phyloP scores from a whole-genome alignment of 306 rosid genomes.

The Corylus americana region DNA sequence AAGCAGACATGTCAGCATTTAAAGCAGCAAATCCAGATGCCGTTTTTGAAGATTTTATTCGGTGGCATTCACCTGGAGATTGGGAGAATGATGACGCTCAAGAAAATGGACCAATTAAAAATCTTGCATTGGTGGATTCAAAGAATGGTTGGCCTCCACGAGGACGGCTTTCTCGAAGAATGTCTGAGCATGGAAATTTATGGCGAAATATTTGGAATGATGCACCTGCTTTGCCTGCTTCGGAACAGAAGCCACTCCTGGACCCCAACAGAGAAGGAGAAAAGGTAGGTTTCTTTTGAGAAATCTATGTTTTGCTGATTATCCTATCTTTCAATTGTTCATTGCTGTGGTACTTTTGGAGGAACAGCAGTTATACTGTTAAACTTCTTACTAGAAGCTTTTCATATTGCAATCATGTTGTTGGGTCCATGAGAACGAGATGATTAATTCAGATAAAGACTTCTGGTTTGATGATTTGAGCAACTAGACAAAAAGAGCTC shows the following conservation, averaged over 20 bases:
- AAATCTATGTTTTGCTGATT: slow-evolving; percentile 5
- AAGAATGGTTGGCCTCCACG: slow-evolving; percentile 75
- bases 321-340: neutral
- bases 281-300: slow-evolving; percentile 51
- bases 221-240: slow-evolving; percentile 69
- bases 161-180: slow-evolving; percentile 87
- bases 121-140: slow-evolving; percentile 30
- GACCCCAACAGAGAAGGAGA: slow-evolving; percentile 98
- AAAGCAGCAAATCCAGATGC: slow-evolving; percentile 97
- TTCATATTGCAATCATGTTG: neutral
- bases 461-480: neutral
- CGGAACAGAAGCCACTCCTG: slow-evolving; percentile 86
- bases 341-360: neutral
- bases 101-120: slow-evolving; percentile 43
- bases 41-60: slow-evolving; percentile 89
- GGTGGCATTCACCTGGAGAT: slow-evolving; percentile 99
- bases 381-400: neutral
- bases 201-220: slow-evolving; percentile 91
- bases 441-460: neutral
- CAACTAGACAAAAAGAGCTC: neutral
- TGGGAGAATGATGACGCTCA: slow-evolving; percentile 63
- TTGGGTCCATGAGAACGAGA: neutral
- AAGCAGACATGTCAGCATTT: slow-evolving; percentile 91
- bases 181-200: slow-evolving; percentile 90
- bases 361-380: neutral